Percentiles rank a stretch among this genome's conserved stretches.
Evolutionary conservation across 441 rosid genomes (phyloP).

Genomic region (Sinapis alba): DNA sequence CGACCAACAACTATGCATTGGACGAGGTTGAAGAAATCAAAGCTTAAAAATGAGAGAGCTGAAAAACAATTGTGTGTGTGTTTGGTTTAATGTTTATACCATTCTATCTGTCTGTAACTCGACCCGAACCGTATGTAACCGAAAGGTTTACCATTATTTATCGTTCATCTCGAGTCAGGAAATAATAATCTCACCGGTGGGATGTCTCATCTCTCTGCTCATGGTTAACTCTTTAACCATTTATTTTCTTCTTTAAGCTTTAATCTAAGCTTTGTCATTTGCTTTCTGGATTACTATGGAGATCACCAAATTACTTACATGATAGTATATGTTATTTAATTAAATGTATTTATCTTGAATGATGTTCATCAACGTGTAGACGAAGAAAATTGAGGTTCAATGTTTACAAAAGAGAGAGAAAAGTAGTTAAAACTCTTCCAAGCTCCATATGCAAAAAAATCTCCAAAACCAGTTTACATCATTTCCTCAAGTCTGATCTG

Average conservation of each 20-base stretch:
- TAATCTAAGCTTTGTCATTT: too few relatives aligned
- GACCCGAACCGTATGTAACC: slow-evolving; percentile 31
- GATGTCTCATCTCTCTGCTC: background rate
- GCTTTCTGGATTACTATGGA: too few relatives aligned
- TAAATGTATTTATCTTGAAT: background rate
- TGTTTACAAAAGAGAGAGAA: slow-evolving; percentile 10
- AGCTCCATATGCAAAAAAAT: slow-evolving; percentile 27
- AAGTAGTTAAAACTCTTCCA: background rate
- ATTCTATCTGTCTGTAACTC: slow-evolving; percentile 26
- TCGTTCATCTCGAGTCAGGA: background rate
- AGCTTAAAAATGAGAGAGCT: slow-evolving; percentile 26
- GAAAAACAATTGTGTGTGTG: background rate
- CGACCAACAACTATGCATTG: slow-evolving; percentile 97
- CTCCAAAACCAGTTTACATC: slow-evolving; percentile 5
- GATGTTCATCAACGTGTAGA: background rate
- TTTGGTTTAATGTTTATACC: slow-evolving; percentile 28
- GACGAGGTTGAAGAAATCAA: slow-evolving; percentile 80
- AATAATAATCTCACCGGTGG: background rate
- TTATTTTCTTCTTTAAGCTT: too few relatives aligned
- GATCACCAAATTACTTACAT: too few relatives aligned
- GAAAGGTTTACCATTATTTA: slow-evolving; percentile 18
- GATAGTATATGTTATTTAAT: too few relatives aligned
- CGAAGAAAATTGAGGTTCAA: background rate
- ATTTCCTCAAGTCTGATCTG: slow-evolving; percentile 17
- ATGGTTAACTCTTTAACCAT: background rate